Base-by-base conservation (phyloP, 1,139 yeast genomes). In the Geotrichum klebahnii region DNA sequence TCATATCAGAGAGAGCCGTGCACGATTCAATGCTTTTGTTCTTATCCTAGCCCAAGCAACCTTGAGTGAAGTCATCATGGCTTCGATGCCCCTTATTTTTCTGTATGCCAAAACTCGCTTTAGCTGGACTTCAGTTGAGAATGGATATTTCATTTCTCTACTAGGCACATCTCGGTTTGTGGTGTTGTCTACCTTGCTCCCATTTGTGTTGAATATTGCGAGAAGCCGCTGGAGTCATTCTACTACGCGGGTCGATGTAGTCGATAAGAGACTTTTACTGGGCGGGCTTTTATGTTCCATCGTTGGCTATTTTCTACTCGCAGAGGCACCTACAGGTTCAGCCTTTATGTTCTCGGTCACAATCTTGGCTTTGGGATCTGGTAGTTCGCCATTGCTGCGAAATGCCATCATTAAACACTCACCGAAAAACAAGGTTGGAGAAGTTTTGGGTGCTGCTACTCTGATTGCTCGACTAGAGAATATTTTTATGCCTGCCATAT, bases 51-150 rank as follows among this genome's bases (percentile, higher is more conserved):
- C 77, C 44, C 85, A 82, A 53, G 67, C 79, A 5, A 53, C 68
- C 5, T 72, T 78, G 1, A 55, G 74, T 24, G 65, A 61, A 43
- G 45, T 64, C 29, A 61, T 67, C 2, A 57, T 66, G 12, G 71
- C 74, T 1, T 51, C 67, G 24, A 75, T 76, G 8, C 76, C 78
- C 20, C 67, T 82, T 0, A 56, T 77, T 16, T 64, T 83, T 1
- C 67, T 86, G 29, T 85, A 79, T 59, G 78, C 83, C 0, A 78
- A 83, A 28, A 80, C 74, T 61, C 64, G 61, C 38, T 85, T 80
- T 64, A 59, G 73, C 20, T 83, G 94, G 87, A 68, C 69, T 1
- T 74, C 86, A 19, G 75, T 70, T 2, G 76, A 77, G 45, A 67
- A 83, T 29, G 89, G 92, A 5, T 74, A 76, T 53, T 74, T 79